Percentiles rank a stretch among this genome's conserved stretches.
Evolutionary conservation across 768 basidiomycete genomes (phyloP).

Genomic region (Lactarius quietus): DNA sequence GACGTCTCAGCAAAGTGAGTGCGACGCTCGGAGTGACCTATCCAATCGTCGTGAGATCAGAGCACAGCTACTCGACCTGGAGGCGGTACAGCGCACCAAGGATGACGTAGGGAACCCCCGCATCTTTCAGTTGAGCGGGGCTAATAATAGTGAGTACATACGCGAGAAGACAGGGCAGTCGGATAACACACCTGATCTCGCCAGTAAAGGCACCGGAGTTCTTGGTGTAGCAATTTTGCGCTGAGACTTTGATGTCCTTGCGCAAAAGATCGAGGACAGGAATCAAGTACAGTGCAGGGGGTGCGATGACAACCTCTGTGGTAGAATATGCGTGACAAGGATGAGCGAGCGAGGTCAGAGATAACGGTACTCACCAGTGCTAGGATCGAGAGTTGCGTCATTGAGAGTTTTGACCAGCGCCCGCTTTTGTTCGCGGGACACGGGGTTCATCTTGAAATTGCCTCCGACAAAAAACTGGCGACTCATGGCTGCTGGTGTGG

Average conservation of each 20-base stretch:
- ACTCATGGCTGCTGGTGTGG: constrained; percentile 42
- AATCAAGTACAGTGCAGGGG: constrained; percentile 85
- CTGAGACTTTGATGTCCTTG: constrained; percentile 73
- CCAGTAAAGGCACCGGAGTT: constrained; percentile 90
- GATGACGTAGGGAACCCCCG: constrained; percentile 87
- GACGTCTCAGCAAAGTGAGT: constrained; percentile 89
- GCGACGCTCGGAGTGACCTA: constrained; percentile 95
- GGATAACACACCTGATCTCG: constrained; percentile 73
- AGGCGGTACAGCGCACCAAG: constrained; percentile 51
- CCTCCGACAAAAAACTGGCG: constrained; percentile 94
- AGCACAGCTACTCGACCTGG: constrained; percentile 6
- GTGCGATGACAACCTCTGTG: constrained; percentile 90
- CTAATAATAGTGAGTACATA: constrained; percentile 37
- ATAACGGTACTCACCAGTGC: constrained; percentile 54
- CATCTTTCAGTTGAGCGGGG: constrained; percentile 80
- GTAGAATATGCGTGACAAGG: constrained; percentile 6
- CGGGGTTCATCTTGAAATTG: constrained; percentile 98
- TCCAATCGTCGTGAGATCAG: constrained; percentile 12
- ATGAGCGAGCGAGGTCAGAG: constrained; percentile 12
- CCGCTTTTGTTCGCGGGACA: constrained; percentile 57
- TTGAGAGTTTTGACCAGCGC: constrained; percentile 70
- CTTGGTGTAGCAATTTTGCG: constrained; percentile 90
- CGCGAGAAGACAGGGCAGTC: not conserved
- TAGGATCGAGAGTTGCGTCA: constrained; percentile 69
- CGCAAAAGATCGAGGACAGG: constrained; percentile 58